Conservation (phyloP, 2,329 filamentous ascomycete genomes). For the Fusarium multiceps region DNA sequence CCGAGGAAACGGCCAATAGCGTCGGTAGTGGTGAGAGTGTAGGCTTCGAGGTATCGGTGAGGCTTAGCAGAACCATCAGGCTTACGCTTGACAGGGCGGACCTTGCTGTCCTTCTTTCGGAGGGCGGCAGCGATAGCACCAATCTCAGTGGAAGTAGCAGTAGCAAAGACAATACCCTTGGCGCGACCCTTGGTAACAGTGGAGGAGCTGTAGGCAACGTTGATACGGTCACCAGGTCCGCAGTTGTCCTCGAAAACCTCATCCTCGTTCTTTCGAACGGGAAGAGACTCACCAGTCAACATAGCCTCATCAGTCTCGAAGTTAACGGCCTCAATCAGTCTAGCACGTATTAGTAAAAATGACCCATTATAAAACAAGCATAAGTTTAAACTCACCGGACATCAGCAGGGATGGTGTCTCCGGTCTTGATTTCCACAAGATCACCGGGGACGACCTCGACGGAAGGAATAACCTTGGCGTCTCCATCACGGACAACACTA, state of each 20-base stretch:
- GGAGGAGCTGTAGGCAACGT: conserved; percentile 71
- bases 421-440: conserved; percentile 64
- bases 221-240: conserved; percentile 66
- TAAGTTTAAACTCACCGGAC: conserved; percentile 62
- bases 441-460: conserved; percentile 67
- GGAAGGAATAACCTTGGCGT: conserved; percentile 53
- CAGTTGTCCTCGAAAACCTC: conserved; percentile 56
- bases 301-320: conserved; percentile 74
- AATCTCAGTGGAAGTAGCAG: conserved; percentile 71
- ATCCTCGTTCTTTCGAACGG: conserved; percentile 64
- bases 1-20: conserved; percentile 73
- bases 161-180: conserved; percentile 70
- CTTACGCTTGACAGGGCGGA: conserved; percentile 63
- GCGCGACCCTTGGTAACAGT: conserved; percentile 71
- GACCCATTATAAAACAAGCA: not conserved
- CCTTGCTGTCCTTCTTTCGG: conserved; percentile 61
- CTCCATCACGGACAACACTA: conserved; percentile 57
- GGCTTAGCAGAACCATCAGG: conserved; percentile 64
- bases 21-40: conserved; percentile 64
- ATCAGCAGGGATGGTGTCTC: conserved; percentile 71
- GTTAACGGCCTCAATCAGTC: conserved; percentile 68
- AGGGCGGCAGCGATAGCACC: conserved; percentile 67
- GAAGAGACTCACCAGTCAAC: conserved; percentile 72
- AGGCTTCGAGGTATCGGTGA: conserved; percentile 62
- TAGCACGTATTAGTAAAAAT: conserved; percentile 63